Base-by-base conservation (phyloP, 2,329 filamentous ascomycete species). In the Akanthomyces dipterigenus region DNA sequence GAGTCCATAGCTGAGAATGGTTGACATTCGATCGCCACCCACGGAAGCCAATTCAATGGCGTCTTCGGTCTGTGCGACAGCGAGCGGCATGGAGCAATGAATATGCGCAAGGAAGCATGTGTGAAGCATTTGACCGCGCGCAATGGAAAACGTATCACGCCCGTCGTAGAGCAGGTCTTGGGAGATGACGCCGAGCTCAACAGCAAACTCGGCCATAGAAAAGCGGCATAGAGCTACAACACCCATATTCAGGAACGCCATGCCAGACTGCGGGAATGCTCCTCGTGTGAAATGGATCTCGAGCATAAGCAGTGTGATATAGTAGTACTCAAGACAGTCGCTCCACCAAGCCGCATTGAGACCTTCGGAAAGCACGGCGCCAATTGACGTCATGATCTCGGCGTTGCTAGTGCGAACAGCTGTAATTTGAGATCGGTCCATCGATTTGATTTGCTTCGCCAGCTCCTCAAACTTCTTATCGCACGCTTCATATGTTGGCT, bases 261-360 rank as follows among this genome's bases (percentile, higher is more conserved):
- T 81, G 18, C 86, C 86, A 1, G 86, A 86, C 70, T 93, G 88
- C 5, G 88, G 85, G 64, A 88, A 89, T 6, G 81, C 77, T 0
- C 88, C 89, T 12, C 77, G 76, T 2, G 79, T 77, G 7, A 93
- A 75, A 69, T 90, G 87, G 59, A 87, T 78, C 58, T 86, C 78
- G 60, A 91, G 76, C 76, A 92, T 84, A 63, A 86, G 80, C 16
- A 93, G 75, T 0, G 85, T 79, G 28, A 88, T 80, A 65, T 90
- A 84, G 70, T 91, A 93, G 69, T 90, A 91, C n/a, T 86, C 79
- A 11, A 91, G 73, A 22, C 79, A 79, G 66, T 92, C 85, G 45
- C 82, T 86, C 90, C 90, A 92, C 78, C 87, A 91, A 3, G 87
- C 87, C 16, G 88, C 84, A 65, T 83, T 85, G 9, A 88, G 78